phyloP scores from a whole-genome alignment of 768 basidiomycete genomes.

The Solioccasus polychromus region DNA sequence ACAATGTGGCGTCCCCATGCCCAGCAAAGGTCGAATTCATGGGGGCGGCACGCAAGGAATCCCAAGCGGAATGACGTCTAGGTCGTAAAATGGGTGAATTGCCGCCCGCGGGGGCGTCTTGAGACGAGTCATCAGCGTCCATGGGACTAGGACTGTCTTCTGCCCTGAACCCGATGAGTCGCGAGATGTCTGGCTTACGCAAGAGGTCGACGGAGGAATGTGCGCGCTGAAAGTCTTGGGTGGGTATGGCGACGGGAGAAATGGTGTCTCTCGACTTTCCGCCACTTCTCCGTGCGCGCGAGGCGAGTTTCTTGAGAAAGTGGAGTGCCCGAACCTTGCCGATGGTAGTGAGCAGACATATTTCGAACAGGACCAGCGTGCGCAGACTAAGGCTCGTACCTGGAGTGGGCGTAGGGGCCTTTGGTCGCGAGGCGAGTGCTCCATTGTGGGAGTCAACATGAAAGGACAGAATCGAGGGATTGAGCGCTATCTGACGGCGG shows the following conservation, averaged over 20 bases:
- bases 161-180: constrained; percentile 21
- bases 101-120: constrained; percentile 24
- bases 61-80: constrained; percentile 25
- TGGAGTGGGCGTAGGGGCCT: constrained; percentile 25
- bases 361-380: constrained; percentile 14
- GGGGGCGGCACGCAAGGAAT: constrained; percentile 10
- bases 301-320: constrained; percentile 38
- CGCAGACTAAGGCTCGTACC: constrained; percentile 18
- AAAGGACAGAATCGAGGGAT: constrained; percentile 7
- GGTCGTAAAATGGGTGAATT: constrained; percentile 19
- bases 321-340: constrained; percentile 33
- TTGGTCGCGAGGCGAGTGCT: constrained; percentile 23
- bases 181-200: constrained; percentile 25
- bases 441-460: constrained; percentile 24
- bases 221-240: constrained; percentile 24
- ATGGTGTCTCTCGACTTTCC: constrained; percentile 29
- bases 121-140: constrained; percentile 32
- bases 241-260: constrained; percentile 22
- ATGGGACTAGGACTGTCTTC: constrained; percentile 23
- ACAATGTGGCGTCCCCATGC: constrained; percentile 8
- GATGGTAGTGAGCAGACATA: constrained; percentile 1
- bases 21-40: constrained; percentile 11
- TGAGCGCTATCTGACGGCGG: constrained; percentile 20
- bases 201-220: constrained; percentile 35
- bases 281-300: constrained; percentile 31